Evolutionary conservation across 2,329 filamentous ascomycete genomes (phyloP), one percentile per base, ranked within the genome.

Genomic region (Alternaria solani): DNA sequence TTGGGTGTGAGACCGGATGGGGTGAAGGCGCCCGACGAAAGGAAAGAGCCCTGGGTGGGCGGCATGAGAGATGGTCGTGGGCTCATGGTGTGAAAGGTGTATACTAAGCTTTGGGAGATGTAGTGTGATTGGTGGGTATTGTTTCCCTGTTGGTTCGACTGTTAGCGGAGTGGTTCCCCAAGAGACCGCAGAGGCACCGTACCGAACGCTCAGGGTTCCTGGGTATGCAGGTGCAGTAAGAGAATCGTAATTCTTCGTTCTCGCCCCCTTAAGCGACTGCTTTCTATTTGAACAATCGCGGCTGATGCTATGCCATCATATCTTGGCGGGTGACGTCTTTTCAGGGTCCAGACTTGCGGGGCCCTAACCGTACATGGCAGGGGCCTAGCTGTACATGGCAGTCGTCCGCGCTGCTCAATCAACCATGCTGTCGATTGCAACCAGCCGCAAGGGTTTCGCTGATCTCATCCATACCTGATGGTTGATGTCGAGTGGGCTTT

Each of bases 1-100:
- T 69, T 75, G 23, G 76, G 76, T 14, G 76, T 78, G 2, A 78
- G 70, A 36, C 71, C 73, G 7, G 76, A 76, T 5, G 76, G 75
- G 1, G 74, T 77, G 14, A 63, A 62, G 34, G 68, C 52, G 38
- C 57, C 65, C 30, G 58, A 61, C 9, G 54, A 57, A 25, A 76
- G 49, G 32, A 55, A 75, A 20, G 59, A 59, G 47, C 62, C 61
- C 34, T 65, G 66, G 30, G 64, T 64, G 41, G 66, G 65, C 16
- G 71, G 69, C 43, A 65, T 69, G 18, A 66, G 62, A 11, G 63
- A 61, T 25, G 66, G 59, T 49, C 62, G 64, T 43, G 64, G 57
- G 48, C 61, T 71, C 66, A 69, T 71, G 28, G 23, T 34, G 18
- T 36, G 53, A 41, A 36, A 8, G n/a, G 18, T 49, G 46, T 49